Conservation (phyloP, 495 filamentous ascomycete genomes). For the Annulohypoxylon nitens region DNA sequence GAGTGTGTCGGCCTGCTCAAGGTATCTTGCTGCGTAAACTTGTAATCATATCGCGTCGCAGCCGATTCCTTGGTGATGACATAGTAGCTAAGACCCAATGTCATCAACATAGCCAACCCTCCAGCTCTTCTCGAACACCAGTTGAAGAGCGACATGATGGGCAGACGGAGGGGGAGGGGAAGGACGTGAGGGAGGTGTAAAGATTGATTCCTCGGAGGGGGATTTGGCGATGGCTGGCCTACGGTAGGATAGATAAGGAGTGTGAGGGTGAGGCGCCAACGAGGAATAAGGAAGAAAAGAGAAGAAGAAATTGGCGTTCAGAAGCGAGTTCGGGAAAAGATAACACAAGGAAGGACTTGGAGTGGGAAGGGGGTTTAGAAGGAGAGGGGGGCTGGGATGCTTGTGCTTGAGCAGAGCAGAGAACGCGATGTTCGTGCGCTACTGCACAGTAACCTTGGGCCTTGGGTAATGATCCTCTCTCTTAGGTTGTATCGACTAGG, state of each 20-base stretch:
- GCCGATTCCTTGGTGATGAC: conserved; percentile 61
- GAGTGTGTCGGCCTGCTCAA: conserved; percentile 56
- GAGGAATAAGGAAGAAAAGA: conserved; percentile 39
- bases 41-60: conserved; percentile 60
- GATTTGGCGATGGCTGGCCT: conserved; percentile 20
- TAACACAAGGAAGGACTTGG: conserved; percentile 46
- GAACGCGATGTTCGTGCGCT: conserved; percentile 50
- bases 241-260: conserved; percentile 27
- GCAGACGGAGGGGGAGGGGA: background rate
- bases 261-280: conserved; percentile 28
- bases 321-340: conserved; percentile 39
- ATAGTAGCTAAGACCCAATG: conserved; percentile 60
- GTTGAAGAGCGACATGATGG: conserved; percentile 60
- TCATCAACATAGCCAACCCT: conserved; percentile 62
- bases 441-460: conserved; percentile 43
- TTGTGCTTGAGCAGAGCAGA: conserved; percentile 17
- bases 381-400: conserved; percentile 43
- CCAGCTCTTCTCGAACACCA: conserved; percentile 64
- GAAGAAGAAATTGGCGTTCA: conserved; percentile 29
- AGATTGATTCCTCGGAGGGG: conserved; percentile 37
- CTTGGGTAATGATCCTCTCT: conserved; percentile 35
- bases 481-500: conserved; percentile 40
- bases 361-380: conserved; percentile 40
- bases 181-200: conserved; percentile 23
- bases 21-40: conserved; percentile 59